Base-by-base conservation (phyloP, 2,329 filamentous ascomycete species). In the Diplodia corticola region DNA sequence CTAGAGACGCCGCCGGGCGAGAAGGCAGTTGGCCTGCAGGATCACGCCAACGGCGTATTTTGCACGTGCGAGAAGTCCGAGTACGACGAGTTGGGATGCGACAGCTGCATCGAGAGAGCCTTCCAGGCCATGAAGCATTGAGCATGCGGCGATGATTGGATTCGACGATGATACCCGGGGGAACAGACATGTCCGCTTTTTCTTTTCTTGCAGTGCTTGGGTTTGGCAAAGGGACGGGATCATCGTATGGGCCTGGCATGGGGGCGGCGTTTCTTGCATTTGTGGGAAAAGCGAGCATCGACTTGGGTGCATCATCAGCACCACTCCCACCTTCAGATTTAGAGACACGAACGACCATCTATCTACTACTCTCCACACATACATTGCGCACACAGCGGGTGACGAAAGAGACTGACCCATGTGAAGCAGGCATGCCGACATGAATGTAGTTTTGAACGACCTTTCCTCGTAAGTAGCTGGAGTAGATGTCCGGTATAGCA, bases 41-140 rank as follows among this genome's bases (percentile, higher is more conserved):
- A 50, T 35, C 30, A 46, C 49, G 26, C 48, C 15, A 66, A 61
- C 13, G 64, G 64, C 44, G 64, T 66, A n/a, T 66, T 66, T 49
- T 66, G 64, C 64, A 66, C 64, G 9, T 66, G 64, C 57, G 30
- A 61, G 22, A 63, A 66, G 40, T 54, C 54, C 26, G 64, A 53
- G 48, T 66, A 66, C 55, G 64, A 66, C 35, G 64, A 61, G 49
- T 22, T 61, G 35, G 64, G 64, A 24, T 66, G 64, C 55, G 57
- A 63, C 20, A 53, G 33, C 48, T 66, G 64, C 37, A 61, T 51
- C 28, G 64, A 61, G 46, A 35, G 35, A 30, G 57, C 55, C 3
- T 66, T 66, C 48, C 49, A 54, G 54, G 64, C 64, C 24, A 66
- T 66, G 63, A 53, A 50, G 60, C 46, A 63, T 24, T 63, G 26